Conservation (phyloP, 176 grass and related monocot genomes). For the Panicum miliaceum region DNA sequence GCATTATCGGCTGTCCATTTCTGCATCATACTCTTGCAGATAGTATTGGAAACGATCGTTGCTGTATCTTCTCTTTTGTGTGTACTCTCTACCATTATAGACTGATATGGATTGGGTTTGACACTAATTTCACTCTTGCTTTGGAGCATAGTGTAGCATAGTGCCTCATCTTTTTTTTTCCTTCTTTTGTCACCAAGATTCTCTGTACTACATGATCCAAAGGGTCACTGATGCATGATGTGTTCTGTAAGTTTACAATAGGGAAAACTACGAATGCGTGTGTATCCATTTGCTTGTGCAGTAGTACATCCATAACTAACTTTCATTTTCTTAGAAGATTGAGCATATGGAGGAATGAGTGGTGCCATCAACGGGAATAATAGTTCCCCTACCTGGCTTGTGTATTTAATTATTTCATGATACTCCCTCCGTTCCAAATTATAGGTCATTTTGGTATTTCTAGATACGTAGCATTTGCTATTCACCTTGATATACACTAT, state of each 20-base stretch:
- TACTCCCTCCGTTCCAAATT: background rate
- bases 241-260: background rate
- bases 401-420: conserved; percentile 22
- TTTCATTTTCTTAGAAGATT: background rate
- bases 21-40: background rate
- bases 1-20: conserved; percentile 30
- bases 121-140: conserved; percentile 13
- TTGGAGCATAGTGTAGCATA: background rate
- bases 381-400: background rate
- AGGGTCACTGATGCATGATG: background rate
- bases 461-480: too few species aligned
- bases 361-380: background rate
- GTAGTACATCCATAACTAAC: background rate
- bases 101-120: conserved; percentile 30
- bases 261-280: background rate
- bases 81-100: conserved; percentile 11
- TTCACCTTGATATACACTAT: too few species aligned
- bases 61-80: background rate
- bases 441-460: too few species aligned
- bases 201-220: background rate
- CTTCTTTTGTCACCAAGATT: background rate
- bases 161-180: background rate
- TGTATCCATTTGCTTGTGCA: background rate
- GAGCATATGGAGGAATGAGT: background rate
- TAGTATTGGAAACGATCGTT: background rate